Evolutionary conservation across 1,139 yeast species (phyloP).

Genomic region (Geotrichum reessii): DNA sequence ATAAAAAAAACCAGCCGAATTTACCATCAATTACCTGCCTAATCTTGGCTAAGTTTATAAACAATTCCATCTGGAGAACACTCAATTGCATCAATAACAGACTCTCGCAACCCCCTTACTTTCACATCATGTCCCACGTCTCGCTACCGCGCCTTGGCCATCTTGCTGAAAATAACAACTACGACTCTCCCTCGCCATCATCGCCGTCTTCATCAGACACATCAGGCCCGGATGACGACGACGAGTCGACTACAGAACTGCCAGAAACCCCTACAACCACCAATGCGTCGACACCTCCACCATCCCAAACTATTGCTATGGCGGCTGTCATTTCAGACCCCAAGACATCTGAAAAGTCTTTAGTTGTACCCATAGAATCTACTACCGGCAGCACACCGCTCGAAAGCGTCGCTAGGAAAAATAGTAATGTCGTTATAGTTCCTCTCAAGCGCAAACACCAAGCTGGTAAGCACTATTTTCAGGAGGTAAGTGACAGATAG

Average conservation of each 20-base stretch:
- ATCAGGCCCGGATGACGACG: background rate
- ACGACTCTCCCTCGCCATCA: conserved; percentile 7
- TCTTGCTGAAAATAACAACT: conserved; percentile 9
- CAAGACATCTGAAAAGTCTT: background rate
- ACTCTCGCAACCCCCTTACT: background rate
- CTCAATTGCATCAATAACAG: background rate
- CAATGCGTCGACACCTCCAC: background rate
- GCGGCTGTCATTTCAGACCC: background rate
- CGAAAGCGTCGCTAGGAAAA: background rate
- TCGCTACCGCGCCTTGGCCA: conserved; percentile 15
- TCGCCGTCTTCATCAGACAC: background rate
- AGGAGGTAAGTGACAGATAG: background rate
- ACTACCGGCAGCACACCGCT: background rate
- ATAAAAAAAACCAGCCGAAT: too few species aligned
- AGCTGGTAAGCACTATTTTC: background rate
- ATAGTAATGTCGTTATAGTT: background rate
- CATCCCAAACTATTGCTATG: background rate
- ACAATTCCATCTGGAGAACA: background rate
- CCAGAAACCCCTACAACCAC: background rate
- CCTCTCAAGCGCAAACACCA: conserved; percentile 1
- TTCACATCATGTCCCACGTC: background rate
- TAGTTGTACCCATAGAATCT: background rate
- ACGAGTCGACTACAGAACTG: background rate
- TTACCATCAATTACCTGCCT: too few species aligned
- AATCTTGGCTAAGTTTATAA: background rate